Conservation (phyloP, 257 asterid genomes). For the Fraxinus quadrangulata region DNA sequence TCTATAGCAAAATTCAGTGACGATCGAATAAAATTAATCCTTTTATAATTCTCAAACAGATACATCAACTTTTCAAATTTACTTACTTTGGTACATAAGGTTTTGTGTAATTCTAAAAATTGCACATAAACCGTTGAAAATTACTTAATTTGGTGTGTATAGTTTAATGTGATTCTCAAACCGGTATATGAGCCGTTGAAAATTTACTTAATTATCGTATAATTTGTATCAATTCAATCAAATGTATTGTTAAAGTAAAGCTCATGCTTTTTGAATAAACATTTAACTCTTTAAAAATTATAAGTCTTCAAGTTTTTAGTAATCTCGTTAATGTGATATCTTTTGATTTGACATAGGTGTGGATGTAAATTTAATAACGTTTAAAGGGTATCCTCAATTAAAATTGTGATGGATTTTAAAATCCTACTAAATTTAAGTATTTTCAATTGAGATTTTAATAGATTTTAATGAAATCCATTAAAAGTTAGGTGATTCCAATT, state of each 20-base stretch:
- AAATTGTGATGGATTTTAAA: too few relatives aligned
- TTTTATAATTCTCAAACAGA: background rate
- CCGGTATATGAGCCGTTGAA: background rate
- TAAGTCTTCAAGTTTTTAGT: background rate
- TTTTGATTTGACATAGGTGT: too few relatives aligned
- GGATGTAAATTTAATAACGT: too few relatives aligned
- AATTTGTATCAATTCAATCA: too few relatives aligned
- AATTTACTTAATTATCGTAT: background rate
- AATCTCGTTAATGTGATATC: background rate
- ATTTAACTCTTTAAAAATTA: too few relatives aligned
- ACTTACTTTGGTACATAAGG: background rate
- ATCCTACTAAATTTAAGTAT: too few relatives aligned
- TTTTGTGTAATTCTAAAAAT: background rate
- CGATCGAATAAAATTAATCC: too few relatives aligned
- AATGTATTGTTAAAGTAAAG: background rate
- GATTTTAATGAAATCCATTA: too few relatives aligned
- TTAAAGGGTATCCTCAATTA: too few relatives aligned
- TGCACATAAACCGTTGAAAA: background rate
- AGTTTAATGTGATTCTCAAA: background rate
- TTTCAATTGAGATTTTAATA: too few relatives aligned
- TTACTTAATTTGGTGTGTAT: background rate
- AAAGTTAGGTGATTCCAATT: too few relatives aligned
- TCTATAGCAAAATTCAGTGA: too few relatives aligned
- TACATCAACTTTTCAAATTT: background rate
- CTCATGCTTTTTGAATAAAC: background rate